A percentile compares a stretch with the other conserved stretches of the same genome.
These are phyloP conservation scores for Eruca vesicaria DNA, from an alignment of 441 rosid species.

Conservation along the genomic window DNA sequence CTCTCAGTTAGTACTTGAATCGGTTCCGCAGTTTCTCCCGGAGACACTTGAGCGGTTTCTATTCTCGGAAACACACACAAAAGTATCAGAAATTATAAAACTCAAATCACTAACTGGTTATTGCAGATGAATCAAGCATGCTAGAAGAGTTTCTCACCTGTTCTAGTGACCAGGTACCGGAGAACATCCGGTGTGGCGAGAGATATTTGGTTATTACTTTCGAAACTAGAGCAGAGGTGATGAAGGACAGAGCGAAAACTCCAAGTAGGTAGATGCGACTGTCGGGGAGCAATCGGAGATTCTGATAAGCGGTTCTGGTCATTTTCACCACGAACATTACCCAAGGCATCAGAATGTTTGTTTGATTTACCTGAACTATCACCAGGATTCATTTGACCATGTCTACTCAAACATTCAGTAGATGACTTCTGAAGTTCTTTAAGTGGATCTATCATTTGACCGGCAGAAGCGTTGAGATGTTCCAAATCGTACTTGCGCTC, in stretches of 20 bases:
- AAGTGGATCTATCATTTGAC: slow-evolving; percentile 40
- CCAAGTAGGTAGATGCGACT: slow-evolving; percentile 46
- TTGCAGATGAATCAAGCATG: too few relatives aligned
- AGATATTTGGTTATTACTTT: slow-evolving; percentile 43
- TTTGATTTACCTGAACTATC: slow-evolving; percentile 49
- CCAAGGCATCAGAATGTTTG: slow-evolving; percentile 50
- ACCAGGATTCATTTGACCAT: slow-evolving; percentile 36
- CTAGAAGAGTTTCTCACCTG: slow-evolving; percentile 38
- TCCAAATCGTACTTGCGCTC: slow-evolving; percentile 45
- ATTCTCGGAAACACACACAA: slow-evolving; percentile 1
- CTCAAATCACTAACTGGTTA: too few relatives aligned
- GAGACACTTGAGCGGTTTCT: slow-evolving; percentile 24
- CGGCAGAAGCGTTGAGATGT: slow-evolving; percentile 40
- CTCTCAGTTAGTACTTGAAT: too few relatives aligned
- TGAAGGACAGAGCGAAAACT: slow-evolving; percentile 51
- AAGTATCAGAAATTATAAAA: slow-evolving; percentile 20
- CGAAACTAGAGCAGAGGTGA: slow-evolving; percentile 53
- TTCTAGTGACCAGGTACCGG: slow-evolving; percentile 24
- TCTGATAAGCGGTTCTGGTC: too few relatives aligned
- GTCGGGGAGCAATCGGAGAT: slow-evolving; percentile 36
- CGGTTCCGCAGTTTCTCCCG: slow-evolving; percentile 19
- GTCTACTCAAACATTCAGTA: slow-evolving; percentile 52
- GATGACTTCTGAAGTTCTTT: slow-evolving; percentile 42
- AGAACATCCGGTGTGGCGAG: slow-evolving; percentile 40
- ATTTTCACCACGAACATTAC: slow-evolving; percentile 38